Percentiles rank a stretch among this genome's conserved stretches.
Conservation (phyloP, 106 monocot genomes). For the Allium sativum region DNA sequence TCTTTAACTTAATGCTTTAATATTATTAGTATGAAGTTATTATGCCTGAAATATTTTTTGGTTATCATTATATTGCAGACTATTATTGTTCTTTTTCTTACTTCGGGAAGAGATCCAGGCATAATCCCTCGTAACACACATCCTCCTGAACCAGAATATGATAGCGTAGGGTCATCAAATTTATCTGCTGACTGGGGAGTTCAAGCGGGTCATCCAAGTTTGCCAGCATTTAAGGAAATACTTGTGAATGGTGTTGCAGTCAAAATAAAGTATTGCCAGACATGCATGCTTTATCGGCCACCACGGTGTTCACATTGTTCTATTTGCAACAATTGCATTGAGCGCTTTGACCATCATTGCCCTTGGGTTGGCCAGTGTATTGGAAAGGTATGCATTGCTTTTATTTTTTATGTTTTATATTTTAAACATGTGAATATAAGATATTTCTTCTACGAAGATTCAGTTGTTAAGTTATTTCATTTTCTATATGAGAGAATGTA, state of each 20-base stretch:
- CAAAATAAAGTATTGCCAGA: constrained; percentile 69
- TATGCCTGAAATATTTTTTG: too few relatives aligned
- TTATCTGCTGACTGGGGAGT: constrained; percentile 25
- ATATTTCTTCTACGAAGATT: background rate
- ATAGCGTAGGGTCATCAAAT: constrained; percentile 10
- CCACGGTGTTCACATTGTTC: constrained; percentile 74
- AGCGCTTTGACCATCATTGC: constrained; percentile 70
- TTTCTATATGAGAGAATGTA: too few relatives aligned
- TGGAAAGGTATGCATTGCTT: constrained; percentile 29
- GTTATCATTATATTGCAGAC: constrained; percentile 15
- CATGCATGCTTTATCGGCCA: constrained; percentile 73
- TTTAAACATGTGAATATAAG: background rate
- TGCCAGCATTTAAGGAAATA: constrained; percentile 44
- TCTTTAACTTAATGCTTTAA: background rate
- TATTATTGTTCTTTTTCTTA: constrained; percentile 49
- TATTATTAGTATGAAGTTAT: too few relatives aligned
- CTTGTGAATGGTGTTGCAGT: constrained; percentile 36
- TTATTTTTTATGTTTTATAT: background rate
- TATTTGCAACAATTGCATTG: constrained; percentile 56
- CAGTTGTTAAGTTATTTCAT: too few relatives aligned
- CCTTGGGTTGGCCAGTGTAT: constrained; percentile 82
- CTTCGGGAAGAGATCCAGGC: constrained; percentile 66
- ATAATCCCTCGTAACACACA: constrained; percentile 59
- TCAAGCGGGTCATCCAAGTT: constrained; percentile 11
- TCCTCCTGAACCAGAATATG: constrained; percentile 56